A percentile compares a stretch with the other conserved stretches of the same genome.
These are phyloP conservation scores for Paraphaeosphaeria minitans DNA, from an alignment of 2,329 filamentous ascomycete genomes.

Conservation along the genomic window DNA sequence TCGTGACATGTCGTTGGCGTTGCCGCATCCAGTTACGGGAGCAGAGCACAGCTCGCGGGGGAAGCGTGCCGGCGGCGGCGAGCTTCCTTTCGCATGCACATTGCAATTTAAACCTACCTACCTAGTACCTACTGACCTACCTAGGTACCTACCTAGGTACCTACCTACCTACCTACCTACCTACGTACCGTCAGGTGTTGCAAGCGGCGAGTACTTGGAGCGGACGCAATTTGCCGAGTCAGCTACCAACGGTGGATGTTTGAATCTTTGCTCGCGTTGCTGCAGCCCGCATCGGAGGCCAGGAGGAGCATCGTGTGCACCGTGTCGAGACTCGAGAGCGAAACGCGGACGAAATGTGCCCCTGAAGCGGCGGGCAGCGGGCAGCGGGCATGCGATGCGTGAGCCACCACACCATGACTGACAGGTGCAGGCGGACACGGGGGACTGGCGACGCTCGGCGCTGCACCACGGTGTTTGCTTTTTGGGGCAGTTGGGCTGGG, in stretches of 20 bases:
- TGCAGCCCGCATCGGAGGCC: conserved; percentile 20
- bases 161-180: too few relatives aligned
- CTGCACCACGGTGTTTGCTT: background rate
- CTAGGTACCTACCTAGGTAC: too few relatives aligned
- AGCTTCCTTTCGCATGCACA: conserved; percentile 8
- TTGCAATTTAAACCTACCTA: conserved; percentile 14
- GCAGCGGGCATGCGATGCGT: conserved; percentile 4
- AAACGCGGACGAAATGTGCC: background rate
- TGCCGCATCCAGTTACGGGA: conserved; percentile 11
- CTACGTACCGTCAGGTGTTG: conserved; percentile 9
- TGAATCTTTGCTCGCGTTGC: conserved; percentile 13
- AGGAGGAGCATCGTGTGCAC: conserved; percentile 6
- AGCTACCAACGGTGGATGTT: conserved; percentile 19
- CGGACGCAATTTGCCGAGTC: conserved; percentile 25
- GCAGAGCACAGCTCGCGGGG: conserved; percentile 14
- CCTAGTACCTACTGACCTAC: too few relatives aligned
- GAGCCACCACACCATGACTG: background rate
- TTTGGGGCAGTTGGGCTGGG: background rate
- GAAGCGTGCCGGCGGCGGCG: conserved; percentile 9
- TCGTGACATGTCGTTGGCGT: conserved; percentile 13
- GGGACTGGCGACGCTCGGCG: background rate
- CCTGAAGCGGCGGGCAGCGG: conserved; percentile 16
- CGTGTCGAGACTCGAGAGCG: background rate
- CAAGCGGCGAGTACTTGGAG: conserved; percentile 7
- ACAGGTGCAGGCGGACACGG: background rate